phyloP scores from a whole-genome alignment of 495 filamentous ascomycete species.

The Emericellopsis terricola region DNA sequence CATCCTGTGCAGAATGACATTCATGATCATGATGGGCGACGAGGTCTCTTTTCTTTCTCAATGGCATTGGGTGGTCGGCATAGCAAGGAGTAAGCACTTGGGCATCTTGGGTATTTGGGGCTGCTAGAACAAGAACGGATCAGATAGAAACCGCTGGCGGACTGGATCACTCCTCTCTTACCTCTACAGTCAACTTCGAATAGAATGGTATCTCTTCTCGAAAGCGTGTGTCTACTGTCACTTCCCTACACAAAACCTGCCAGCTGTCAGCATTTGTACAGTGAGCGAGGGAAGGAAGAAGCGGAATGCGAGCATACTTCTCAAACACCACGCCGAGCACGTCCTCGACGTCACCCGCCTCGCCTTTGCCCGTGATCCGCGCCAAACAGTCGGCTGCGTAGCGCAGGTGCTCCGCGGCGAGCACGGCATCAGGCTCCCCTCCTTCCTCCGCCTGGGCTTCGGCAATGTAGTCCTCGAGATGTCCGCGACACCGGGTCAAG shows the following conservation, averaged over 20 bases:
- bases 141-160: not conserved
- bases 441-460: constrained; percentile 19
- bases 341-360: constrained; percentile 85
- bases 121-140: not conserved
- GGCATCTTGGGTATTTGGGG: not conserved
- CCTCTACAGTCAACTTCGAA: not conserved
- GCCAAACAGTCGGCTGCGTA: constrained; percentile 64
- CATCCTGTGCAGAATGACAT: no score
- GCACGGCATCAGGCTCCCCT: constrained; percentile 54
- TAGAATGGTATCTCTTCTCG: constrained; percentile 4
- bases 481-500: constrained; percentile 47
- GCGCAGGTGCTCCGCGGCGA: constrained; percentile 81
- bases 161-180: not conserved
- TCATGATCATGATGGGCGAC: no score
- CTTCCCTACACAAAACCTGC: constrained; percentile 23
- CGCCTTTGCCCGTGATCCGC: constrained; percentile 74
- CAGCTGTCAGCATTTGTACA: constrained; percentile 5
- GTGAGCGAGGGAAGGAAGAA: not conserved
- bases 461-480: constrained; percentile 52
- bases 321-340: constrained; percentile 96
- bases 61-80: no score
- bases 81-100: not conserved
- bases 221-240: constrained; percentile 7
- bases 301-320: constrained; percentile 36
- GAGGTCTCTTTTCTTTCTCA: no score